Conservation (phyloP, 2,329 filamentous ascomycete genomes). For the Pseudogymnoascus sp. region DNA sequence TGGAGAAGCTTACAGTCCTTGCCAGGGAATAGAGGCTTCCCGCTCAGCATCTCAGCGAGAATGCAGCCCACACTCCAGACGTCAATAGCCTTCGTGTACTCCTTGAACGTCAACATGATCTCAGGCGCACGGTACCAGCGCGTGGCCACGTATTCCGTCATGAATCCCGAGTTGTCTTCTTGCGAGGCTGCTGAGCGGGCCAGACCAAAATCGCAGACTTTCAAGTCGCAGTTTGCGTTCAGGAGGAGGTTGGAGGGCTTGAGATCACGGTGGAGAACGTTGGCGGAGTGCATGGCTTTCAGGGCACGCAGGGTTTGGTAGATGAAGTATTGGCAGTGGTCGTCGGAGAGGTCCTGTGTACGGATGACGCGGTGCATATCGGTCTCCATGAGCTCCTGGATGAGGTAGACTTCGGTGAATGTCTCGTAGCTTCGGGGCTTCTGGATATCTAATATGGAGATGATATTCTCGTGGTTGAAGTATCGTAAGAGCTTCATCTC, state of each 20-base stretch:
- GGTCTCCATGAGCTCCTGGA: slow-evolving; percentile 99
- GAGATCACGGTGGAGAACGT: slow-evolving; percentile 92
- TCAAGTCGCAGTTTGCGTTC: slow-evolving; percentile 97
- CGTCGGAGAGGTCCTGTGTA: slow-evolving; percentile 95
- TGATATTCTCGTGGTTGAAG: slow-evolving; percentile 99
- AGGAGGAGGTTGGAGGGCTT: slow-evolving; percentile 96
- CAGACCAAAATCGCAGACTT: slow-evolving; percentile 97
- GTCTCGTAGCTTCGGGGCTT: slow-evolving; percentile 93
- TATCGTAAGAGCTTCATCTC: slow-evolving; percentile 99
- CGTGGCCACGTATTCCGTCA: slow-evolving; percentile 99
- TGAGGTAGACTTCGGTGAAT: slow-evolving; percentile 97
- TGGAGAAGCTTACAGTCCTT: slow-evolving; percentile 74
- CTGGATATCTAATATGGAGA: slow-evolving; percentile 98
- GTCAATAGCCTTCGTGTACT: slow-evolving; percentile 99
- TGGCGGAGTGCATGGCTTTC: slow-evolving; percentile 99
- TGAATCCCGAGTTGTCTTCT: slow-evolving; percentile 99
- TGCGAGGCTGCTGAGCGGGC: slow-evolving; percentile 93
- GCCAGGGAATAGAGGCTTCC: slow-evolving; percentile 94
- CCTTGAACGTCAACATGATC: slow-evolving; percentile 99
- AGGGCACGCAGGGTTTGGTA: slow-evolving; percentile 96
- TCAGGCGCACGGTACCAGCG: slow-evolving; percentile 98
- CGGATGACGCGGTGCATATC: slow-evolving; percentile 99
- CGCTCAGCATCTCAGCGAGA: slow-evolving; percentile 95
- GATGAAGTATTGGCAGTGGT: slow-evolving; percentile 99
- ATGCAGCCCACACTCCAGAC: slow-evolving; percentile 99